Base-by-base conservation (phyloP, 495 filamentous ascomycete genomes). In the Venustampulla echinocandica region DNA sequence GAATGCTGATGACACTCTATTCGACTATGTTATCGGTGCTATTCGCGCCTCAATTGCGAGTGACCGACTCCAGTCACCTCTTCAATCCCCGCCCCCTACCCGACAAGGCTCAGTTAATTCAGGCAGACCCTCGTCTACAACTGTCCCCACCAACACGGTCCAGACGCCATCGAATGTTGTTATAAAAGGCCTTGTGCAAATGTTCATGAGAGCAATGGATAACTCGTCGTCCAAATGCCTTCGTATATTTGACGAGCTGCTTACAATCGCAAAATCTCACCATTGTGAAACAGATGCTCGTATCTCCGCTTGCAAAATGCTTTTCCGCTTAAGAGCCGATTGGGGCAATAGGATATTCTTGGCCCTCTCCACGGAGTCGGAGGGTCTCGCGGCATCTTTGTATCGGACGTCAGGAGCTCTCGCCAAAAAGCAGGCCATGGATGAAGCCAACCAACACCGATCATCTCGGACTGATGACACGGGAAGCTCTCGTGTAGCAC, bases 301-400 rank as follows among this genome's bases (percentile, higher is more conserved):
- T 10, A 66, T 96, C 19, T 82, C 80, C 9, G 82, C 83, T 3
- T 76, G 95, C 68, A 93, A 87, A 55, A 64, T 95, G 35, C 69
- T 97, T 5, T 89, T 92, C 57, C 79, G 90, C 17, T 66, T 97
- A 15, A 76, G 90, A 40, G 85, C 86, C 21, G 85, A 95, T 59
- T 84, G 79, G 23, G 75, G 80, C 13, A 73, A 87, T 37, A 74
- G 77, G 25, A 72, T 96, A 3, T 82, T 80, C 33, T 64, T 95
- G 21, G 72, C 77, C 1, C 62, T 74, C 6, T 69, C 71, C 6
- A 73, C 76, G 0, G 87, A 93, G 53, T 79, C 75, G 33, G 79
- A 83, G 53, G 75, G 73, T 37, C 64, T 95, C 10, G 84, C 90
- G 30, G 76, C 75, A 21, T 72, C 80, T 6, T 63, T 95, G 5